Evolutionary conservation across 352 stramenopile species (phyloP).

Genomic region (Globisporangium sylvaticum): DNA sequence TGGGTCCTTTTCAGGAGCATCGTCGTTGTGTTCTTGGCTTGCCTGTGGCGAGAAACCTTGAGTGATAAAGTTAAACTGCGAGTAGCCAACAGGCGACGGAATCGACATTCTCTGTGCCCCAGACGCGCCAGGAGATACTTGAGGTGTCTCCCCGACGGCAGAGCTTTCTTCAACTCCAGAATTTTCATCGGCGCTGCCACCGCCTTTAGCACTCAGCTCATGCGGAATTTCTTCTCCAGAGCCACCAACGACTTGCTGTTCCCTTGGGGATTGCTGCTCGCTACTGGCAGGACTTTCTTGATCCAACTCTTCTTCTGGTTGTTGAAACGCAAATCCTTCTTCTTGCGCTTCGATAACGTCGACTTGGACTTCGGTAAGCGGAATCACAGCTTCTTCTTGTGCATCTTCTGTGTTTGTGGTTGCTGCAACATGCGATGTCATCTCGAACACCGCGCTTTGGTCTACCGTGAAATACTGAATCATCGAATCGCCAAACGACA

Average conservation of each 20-base stretch:
- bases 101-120: neutral
- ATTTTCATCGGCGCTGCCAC: neutral
- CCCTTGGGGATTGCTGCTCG: neutral
- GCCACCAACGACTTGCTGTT: neutral
- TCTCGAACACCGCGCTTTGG: neutral
- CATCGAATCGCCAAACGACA: constrained; percentile 3
- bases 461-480: neutral
- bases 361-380: neutral
- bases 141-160: neutral
- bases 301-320: neutral
- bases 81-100: constrained; percentile 12
- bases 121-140: neutral
- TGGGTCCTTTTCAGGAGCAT: neutral
- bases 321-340: neutral
- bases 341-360: neutral
- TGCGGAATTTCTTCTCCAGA: neutral
- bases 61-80: constrained; percentile 17
- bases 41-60: constrained; percentile 6
- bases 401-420: neutral
- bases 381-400: neutral
- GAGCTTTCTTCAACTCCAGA: neutral
- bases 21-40: neutral
- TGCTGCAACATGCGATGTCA: neutral
- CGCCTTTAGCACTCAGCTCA: neutral
- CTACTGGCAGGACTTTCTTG: neutral